phyloP scores from a whole-genome alignment of 352 stramenopile species.

The Phytophthora citrophthora region DNA sequence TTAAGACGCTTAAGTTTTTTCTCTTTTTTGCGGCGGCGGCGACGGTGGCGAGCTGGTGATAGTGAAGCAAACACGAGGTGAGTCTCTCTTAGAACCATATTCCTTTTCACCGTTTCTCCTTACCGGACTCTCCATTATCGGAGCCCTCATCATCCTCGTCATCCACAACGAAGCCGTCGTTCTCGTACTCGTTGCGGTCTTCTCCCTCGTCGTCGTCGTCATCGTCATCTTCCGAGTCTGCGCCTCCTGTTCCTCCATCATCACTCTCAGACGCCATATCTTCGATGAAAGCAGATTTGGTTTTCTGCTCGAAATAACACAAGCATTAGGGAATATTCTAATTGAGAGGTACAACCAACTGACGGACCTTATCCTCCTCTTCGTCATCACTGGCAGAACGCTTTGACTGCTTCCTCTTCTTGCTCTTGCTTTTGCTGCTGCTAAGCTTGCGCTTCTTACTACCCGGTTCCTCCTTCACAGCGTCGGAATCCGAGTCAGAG shows the following conservation, averaged over 20 bases:
- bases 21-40: constrained; percentile 84
- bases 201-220: constrained; percentile 87
- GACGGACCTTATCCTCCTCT: constrained; percentile 64
- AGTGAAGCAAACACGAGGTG: constrained; percentile 11
- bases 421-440: constrained; percentile 28
- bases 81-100: constrained; percentile 12
- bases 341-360: constrained; percentile 1
- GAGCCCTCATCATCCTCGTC: constrained; percentile 81
- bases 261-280: constrained; percentile 90
- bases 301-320: constrained; percentile 44
- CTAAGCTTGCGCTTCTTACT: constrained; percentile 81
- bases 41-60: constrained; percentile 59
- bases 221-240: constrained; percentile 70
- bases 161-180: constrained; percentile 90
- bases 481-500: constrained; percentile 85
- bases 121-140: constrained; percentile 72
- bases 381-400: constrained; percentile 70
- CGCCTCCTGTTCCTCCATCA: constrained; percentile 52
- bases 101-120: constrained; percentile 10
- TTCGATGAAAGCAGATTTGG: constrained; percentile 89
- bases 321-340: constrained; percentile 7
- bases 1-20: constrained; percentile 89
- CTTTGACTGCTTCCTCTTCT: constrained; percentile 74
- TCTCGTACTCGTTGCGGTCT: constrained; percentile 90
- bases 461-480: constrained; percentile 46